Percentiles rank a stretch among this genome's conserved stretches.
These are phyloP conservation scores for Cercophora sp. DNA, from an alignment of 495 filamentous ascomycete genomes.

Conservation along the genomic window DNA sequence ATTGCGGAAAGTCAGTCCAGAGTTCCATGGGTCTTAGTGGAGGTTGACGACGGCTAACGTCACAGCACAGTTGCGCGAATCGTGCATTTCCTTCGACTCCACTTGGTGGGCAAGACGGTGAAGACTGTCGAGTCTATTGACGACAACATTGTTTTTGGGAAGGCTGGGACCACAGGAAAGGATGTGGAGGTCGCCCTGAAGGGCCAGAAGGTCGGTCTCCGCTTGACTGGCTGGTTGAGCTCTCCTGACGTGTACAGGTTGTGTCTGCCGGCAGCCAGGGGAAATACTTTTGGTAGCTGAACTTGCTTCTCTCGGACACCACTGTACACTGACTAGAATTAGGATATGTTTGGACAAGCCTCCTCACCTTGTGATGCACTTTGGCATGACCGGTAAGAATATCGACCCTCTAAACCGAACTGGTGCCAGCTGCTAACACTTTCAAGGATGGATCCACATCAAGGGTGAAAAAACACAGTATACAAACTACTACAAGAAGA, in stretches of 20 bases:
- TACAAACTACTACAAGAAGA: constrained; percentile 61
- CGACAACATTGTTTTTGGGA: constrained; percentile 80
- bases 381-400: constrained; percentile 63
- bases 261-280: constrained; percentile 75
- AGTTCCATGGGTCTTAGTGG: neutral
- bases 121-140: constrained; percentile 64
- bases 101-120: constrained; percentile 80
- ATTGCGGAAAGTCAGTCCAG: constrained; percentile 61
- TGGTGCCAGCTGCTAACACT: no score
- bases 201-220: constrained; percentile 57
- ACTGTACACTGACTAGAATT: neutral
- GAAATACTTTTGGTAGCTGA: constrained; percentile 84
- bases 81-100: constrained; percentile 74
- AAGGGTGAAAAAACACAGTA: constrained; percentile 69
- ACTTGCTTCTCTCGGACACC: neutral
- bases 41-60: neutral
- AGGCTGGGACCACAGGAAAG: constrained; percentile 71
- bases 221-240: neutral
- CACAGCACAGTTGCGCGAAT: constrained; percentile 66
- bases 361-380: constrained; percentile 88
- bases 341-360: constrained; percentile 50
- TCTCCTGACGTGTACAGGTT: constrained; percentile 31
- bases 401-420: no score
- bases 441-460: constrained; percentile 81
- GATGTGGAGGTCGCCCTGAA: constrained; percentile 68